Evolutionary conservation across 176 grass and related monocot genomes (phyloP).

Genomic region (Ampelocalamus luodianensis): DNA sequence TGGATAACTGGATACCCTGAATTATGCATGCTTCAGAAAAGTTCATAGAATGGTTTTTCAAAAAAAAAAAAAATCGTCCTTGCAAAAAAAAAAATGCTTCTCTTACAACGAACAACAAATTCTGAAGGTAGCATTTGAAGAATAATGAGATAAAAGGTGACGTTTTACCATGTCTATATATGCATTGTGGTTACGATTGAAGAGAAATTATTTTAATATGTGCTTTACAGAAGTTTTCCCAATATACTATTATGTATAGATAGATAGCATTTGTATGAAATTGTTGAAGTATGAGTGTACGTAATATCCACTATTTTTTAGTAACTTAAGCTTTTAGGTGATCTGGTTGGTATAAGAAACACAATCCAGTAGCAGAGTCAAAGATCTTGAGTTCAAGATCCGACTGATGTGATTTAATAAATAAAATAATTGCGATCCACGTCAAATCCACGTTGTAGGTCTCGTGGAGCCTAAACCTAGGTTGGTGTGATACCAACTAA

Average conservation of each 20-base stretch:
- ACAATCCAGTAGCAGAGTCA: not conserved
- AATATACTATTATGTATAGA: slow-evolving; percentile 2
- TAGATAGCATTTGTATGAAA: not conserved
- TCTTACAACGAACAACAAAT: not conserved
- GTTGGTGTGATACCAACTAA: not conserved
- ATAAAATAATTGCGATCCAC: not conserved
- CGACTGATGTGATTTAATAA: not conserved
- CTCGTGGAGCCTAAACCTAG: not conserved
- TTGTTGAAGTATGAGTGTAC: not conserved
- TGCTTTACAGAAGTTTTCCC: not conserved
- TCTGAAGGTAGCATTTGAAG: not conserved
- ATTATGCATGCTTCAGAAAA: too few relatives aligned
- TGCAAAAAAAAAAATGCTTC: not conserved
- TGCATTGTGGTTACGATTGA: too few relatives aligned
- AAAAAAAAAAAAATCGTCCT: not conserved
- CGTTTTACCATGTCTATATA: too few relatives aligned
- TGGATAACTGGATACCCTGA: not conserved
- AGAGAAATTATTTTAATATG: too few relatives aligned
- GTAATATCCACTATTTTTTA: not conserved
- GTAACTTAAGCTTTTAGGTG: not conserved
- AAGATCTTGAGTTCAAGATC: not conserved
- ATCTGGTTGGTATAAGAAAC: not conserved
- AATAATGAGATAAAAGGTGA: too few relatives aligned
- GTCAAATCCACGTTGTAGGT: not conserved
- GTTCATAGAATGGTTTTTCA: not conserved